phyloP scores from a whole-genome alignment of 2,329 filamentous ascomycete species.

The Aspergillus tanneri region DNA sequence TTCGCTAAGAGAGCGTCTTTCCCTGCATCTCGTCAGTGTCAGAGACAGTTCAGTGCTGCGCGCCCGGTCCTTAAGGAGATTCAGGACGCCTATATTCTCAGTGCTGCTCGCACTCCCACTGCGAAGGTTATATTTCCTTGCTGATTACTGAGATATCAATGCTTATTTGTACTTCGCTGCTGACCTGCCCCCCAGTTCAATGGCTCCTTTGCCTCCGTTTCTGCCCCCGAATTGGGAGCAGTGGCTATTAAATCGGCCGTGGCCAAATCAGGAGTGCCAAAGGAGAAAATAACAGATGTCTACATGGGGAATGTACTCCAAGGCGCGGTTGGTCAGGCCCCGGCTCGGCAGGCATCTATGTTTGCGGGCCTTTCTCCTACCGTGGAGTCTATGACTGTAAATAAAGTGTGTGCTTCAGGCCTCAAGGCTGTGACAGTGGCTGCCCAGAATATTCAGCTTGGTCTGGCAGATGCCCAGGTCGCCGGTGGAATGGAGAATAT shows the following conservation, averaged over 20 bases:
- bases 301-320: slow-evolving; percentile 98
- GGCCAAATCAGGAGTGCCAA: slow-evolving; percentile 78
- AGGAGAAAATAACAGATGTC: slow-evolving; percentile 80
- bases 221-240: slow-evolving; percentile 85
- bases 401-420: slow-evolving; percentile 96
- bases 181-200: slow-evolving; percentile 69
- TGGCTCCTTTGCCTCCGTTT: slow-evolving; percentile 77
- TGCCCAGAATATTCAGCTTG: slow-evolving; percentile 91
- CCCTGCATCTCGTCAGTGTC: slow-evolving; percentile 49
- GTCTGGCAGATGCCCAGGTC: slow-evolving; percentile 80
- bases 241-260: slow-evolving; percentile 89
- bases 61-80: slow-evolving; percentile 61
- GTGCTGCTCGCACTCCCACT: slow-evolving; percentile 84
- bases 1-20: slow-evolving; percentile 28
- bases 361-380: slow-evolving; percentile 80
- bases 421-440: slow-evolving; percentile 89
- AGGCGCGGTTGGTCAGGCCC: slow-evolving; percentile 80
- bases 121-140: slow-evolving; percentile 63
- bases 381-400: slow-evolving; percentile 87
- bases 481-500: slow-evolving; percentile 99
- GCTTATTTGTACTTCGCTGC: slow-evolving; percentile 6
- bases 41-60: slow-evolving; percentile 54
- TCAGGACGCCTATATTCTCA: slow-evolving; percentile 90
- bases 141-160: background rate
- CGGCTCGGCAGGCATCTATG: slow-evolving; percentile 84